phyloP scores from a whole-genome alignment of 176 grass and related monocot species.

The Paspalum vaginatum region DNA sequence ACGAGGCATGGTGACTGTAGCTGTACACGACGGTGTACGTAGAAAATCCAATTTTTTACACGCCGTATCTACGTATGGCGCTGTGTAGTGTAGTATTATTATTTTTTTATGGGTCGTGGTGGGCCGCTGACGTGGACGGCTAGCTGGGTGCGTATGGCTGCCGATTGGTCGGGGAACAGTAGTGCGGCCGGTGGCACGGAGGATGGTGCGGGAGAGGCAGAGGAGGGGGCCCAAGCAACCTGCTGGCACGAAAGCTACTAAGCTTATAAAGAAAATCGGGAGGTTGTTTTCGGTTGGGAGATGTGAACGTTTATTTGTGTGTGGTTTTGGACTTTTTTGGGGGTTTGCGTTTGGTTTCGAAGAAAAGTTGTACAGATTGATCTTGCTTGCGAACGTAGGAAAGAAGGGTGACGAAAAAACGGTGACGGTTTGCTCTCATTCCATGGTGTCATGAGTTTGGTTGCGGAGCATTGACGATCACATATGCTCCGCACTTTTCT shows the following conservation, averaged over 20 bases:
- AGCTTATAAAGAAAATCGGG: not conserved
- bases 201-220: not conserved
- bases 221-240: conserved; percentile 6
- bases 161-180: conserved; percentile 14
- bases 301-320: not conserved
- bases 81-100: not conserved
- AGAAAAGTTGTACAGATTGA: conserved; percentile 1
- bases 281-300: not conserved
- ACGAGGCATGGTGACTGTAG: not conserved
- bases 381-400: not conserved
- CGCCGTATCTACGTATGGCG: not conserved
- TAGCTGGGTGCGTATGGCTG: not conserved
- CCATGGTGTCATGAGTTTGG: not conserved
- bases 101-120: not conserved
- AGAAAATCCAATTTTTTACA: not conserved
- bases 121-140: conserved; percentile 21
- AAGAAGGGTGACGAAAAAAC: not conserved
- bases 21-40: not conserved
- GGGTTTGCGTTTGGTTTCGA: not conserved
- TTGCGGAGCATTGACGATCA: not conserved
- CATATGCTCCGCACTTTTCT: too few relatives aligned
- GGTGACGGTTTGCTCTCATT: not conserved
- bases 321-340: not conserved
- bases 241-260: not conserved
- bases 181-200: not conserved